These are phyloP conservation scores for Tuber melanosporum DNA, from an alignment of 495 filamentous ascomycete genomes.

Conservation along the genomic window DNA sequence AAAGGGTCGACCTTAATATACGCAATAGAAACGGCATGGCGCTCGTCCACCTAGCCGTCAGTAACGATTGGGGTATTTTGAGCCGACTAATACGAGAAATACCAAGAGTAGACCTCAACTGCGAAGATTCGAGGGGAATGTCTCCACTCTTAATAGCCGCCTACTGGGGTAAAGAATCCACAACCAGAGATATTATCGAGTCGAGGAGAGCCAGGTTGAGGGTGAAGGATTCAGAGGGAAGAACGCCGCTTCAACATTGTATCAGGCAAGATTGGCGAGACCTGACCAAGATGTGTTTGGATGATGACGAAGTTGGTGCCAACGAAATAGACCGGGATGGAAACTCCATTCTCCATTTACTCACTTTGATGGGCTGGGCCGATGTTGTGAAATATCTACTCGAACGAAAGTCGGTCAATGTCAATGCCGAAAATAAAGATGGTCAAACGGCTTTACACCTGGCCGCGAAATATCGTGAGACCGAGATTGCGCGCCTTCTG, in stretches of 20 bases:
- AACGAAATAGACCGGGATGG: constrained; percentile 2
- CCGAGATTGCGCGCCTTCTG: not conserved
- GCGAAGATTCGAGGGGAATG: not conserved
- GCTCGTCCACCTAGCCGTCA: not conserved
- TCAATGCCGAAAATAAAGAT: not conserved
- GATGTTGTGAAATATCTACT: constrained; percentile 5
- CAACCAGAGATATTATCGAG: not conserved
- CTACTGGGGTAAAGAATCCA: not conserved
- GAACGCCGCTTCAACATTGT: constrained; percentile 1
- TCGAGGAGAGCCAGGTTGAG: not conserved
- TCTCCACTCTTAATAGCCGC: not conserved
- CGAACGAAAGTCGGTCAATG: constrained; percentile 1
- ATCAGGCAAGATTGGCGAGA: not conserved
- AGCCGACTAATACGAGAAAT: not conserved
- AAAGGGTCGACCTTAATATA: not conserved
- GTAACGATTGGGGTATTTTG: not conserved
- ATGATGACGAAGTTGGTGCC: constrained; percentile 1
- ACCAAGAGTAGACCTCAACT: not conserved
- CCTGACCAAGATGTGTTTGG: not conserved
- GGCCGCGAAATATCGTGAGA: not conserved
- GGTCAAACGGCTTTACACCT: constrained; percentile 9
- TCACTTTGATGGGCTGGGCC: constrained; percentile 1
- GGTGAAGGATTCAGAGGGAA: not conserved
- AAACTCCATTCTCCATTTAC: not conserved
- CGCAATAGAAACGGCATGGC: not conserved